Evolutionary conservation across 305 asterid genomes (phyloP), one percentile per base, ranked within the genome.

Genomic region (Fraxinus dipetala): DNA sequence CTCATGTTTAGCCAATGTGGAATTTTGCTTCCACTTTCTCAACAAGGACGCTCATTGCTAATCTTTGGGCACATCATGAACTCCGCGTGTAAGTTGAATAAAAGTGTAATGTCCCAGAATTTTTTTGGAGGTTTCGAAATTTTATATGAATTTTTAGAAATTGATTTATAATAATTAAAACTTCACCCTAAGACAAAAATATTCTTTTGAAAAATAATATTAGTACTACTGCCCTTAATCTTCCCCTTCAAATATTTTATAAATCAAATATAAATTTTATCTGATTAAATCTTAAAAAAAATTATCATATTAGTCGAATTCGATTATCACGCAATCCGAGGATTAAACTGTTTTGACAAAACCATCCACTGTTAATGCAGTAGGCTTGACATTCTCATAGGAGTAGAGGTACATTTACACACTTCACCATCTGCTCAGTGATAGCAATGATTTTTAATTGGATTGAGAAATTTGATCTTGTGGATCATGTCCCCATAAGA

Each of bases 401-500:
- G 40, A 35, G 40, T 35, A 3, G 75, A 83, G 54, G 31, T 11
- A 16, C 40, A 59, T 75, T 32, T 35, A 8, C 79, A 63, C 10
- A 35, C 70, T 72, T 74, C 69, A 72, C 80, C 81, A 40, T 51
- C 35, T 8, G 43, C 32, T 26, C 35, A 65, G 30, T 65, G 73
- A 31, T 32, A 24, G 79, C 67, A 78, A 85, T 87, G 75, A 83
- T 81, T 74, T 59, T 65, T 6, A 72, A 43, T 65, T 54, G 48
- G 73, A 80, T 54, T 61, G 34, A 65, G 18, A 80, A 16, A 34
- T 26, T 30, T 78, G 34, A 18, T 54, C 54, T 67, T 16, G 28
- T 48, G 43, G 73, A 70, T 61, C 78, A 34, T 83, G 90, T 80
- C 83, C 75, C 84, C 82, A 75, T 81, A 72, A 61, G 82, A 65